These are phyloP conservation scores for Atkinsonella hypoxylon DNA, from an alignment of 2,329 filamentous ascomycete genomes.

Conservation along the genomic window DNA sequence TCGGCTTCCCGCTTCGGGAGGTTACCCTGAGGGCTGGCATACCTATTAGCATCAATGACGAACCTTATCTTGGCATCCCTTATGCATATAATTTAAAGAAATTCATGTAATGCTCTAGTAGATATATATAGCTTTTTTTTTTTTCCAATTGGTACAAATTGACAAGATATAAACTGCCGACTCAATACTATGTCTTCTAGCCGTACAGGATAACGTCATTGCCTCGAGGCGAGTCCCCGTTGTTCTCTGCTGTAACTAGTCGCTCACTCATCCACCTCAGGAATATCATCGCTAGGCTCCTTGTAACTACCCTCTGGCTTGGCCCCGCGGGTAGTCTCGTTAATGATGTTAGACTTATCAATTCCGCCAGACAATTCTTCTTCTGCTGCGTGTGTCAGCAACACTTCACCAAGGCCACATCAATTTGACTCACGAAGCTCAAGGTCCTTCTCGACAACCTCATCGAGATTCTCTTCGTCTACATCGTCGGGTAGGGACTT, in stretches of 20 bases:
- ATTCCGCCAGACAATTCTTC: constrained; percentile 2
- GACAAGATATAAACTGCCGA: too few species aligned
- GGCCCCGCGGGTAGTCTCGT: constrained; percentile 3
- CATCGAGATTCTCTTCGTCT: constrained; percentile 1
- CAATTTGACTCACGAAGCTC: constrained; percentile 1
- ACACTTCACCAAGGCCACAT: neutral
- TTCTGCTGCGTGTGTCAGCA: neutral
- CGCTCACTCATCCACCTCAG: constrained; percentile 2
- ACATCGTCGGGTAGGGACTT: constrained; percentile 6
- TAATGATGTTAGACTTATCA: constrained; percentile 5
- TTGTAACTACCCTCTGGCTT: constrained; percentile 3
- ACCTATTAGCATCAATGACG: too few species aligned
- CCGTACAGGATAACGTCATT: neutral
- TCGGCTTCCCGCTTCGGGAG: neutral
- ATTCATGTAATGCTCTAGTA: too few species aligned
- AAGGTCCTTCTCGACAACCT: constrained; percentile 1
- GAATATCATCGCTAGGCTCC: constrained; percentile 3
- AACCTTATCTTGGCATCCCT: too few species aligned
- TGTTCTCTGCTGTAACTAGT: neutral
- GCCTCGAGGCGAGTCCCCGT: neutral
- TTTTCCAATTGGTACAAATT: too few species aligned
- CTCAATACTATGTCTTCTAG: neutral
- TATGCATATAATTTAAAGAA: neutral
- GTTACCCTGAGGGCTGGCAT: too few species aligned
- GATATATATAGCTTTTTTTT: too few species aligned